Base-by-base conservation (phyloP, 2,329 filamentous ascomycete genomes). In the Didymella glomerata region DNA sequence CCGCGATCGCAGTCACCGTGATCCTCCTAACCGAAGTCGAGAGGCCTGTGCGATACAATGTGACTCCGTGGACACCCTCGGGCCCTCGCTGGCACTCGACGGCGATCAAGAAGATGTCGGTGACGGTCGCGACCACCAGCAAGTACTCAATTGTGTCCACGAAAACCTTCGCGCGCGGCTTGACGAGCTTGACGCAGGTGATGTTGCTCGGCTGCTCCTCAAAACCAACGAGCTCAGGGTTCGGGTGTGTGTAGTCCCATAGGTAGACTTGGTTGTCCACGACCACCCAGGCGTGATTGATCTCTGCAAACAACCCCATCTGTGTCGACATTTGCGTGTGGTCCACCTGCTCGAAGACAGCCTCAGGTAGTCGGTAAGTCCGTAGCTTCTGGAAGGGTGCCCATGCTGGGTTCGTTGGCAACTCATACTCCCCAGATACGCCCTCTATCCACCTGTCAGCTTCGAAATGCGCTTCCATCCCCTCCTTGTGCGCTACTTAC, bases 231-330 rank as follows among this genome's bases (percentile, higher is more conserved):
- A 97, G 83, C 74, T 97, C 91, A 5, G 94, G 92, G 67, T 94
- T 92, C n/a, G 91, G 88, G 74, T 92, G 86, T 7, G 93, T 97
- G 77, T 97, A 99, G 78, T 99, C 94, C 96, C 96, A 99, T 16
- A 99, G 84, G 75, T 97, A 99, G 44, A 99, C 83, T 62, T 92
- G 91, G 79, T 96, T 97, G 80, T 99, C 95, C 74, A 99, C 95
- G 24, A 91, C 88, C 54, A 97, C 91, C 91, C 93, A 99, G 28
- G 94, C 95, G 78, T 98, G 93, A 71, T 94, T 93, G 71, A 99
- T 85, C 78, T 96, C 91, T 18, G 95, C 91, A 77, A 99, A 98
- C 32, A 99, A 82, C 10, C 96, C 96, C 90, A 99, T 96, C 71
- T 88, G 86, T n/a, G 93, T 97, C 59, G 90, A 89, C 24, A 97